Percentiles rank a stretch among this genome's conserved stretches.
Conservation (phyloP, 331 rosid genomes). For the Saraca asoca region DNA sequence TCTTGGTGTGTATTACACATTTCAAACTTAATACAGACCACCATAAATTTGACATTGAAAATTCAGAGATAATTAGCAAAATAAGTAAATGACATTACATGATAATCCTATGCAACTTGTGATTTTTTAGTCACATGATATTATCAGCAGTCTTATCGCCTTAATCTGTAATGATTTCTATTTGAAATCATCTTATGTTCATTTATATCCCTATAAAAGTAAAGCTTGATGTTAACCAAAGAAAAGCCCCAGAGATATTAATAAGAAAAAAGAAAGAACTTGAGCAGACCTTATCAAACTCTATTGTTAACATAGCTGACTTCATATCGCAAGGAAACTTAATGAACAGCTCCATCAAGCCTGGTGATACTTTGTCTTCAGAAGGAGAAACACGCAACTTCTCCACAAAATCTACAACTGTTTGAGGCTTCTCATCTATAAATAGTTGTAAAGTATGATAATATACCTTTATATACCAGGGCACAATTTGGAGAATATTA, state of each 20-base stretch:
- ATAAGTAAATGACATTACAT: too few relatives aligned
- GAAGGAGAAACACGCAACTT: slow-evolving; percentile 83
- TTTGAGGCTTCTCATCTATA: slow-evolving; percentile 59
- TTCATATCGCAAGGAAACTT: slow-evolving; percentile 77
- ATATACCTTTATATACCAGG: slow-evolving; percentile 95
- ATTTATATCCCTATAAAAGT: background rate
- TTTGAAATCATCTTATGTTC: slow-evolving; percentile 17
- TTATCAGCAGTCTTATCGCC: slow-evolving; percentile 18
- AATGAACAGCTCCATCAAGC: slow-evolving; percentile 76
- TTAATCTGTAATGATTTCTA: slow-evolving; percentile 1
- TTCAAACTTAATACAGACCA: too few relatives aligned
- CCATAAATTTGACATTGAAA: too few relatives aligned
- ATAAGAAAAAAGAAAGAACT: background rate
- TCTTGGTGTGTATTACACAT: too few relatives aligned
- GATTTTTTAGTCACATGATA: slow-evolving; percentile 3
- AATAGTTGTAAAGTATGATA: slow-evolving; percentile 71
- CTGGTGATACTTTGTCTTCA: slow-evolving; percentile 91
- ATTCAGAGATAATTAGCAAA: too few relatives aligned
- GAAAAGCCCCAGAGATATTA: slow-evolving; percentile 14
- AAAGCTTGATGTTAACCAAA: slow-evolving; percentile 3
- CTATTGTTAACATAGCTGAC: slow-evolving; percentile 70
- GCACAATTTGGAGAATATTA: slow-evolving; percentile 85
- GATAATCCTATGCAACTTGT: too few relatives aligned
- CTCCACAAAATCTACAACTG: slow-evolving; percentile 57
- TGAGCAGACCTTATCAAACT: slow-evolving; percentile 77